Percentiles rank a stretch among this genome's conserved stretches.
These are phyloP conservation scores for Fusarium nelsonii DNA, from an alignment of 2,329 filamentous ascomycete genomes.

Conservation along the genomic window DNA sequence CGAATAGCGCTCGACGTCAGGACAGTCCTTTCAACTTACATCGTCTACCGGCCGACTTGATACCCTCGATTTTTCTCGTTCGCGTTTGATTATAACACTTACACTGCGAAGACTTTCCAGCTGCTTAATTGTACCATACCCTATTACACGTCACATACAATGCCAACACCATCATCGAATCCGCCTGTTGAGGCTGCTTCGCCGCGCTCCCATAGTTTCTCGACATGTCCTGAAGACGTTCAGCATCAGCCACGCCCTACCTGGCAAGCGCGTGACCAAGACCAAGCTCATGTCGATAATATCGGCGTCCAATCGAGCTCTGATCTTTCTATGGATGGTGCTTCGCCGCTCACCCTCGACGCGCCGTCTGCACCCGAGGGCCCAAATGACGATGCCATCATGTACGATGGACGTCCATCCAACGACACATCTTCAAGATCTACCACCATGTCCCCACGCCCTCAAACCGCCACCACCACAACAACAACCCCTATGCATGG, in stretches of 20 bases:
- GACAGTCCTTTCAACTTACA: slow-evolving; percentile 29
- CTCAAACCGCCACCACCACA: slow-evolving; percentile 53
- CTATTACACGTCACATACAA: slow-evolving; percentile 46
- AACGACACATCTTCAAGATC: slow-evolving; percentile 53
- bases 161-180: slow-evolving; percentile 62
- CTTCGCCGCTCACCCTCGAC: slow-evolving; percentile 41
- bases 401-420: slow-evolving; percentile 46
- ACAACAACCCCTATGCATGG: slow-evolving; percentile 52
- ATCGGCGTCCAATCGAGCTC: slow-evolving; percentile 41
- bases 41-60: slow-evolving; percentile 37
- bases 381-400: slow-evolving; percentile 44
- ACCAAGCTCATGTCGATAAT: slow-evolving; percentile 33
- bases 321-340: slow-evolving; percentile 35
- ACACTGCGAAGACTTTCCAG: neutral
- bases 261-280: slow-evolving; percentile 45
- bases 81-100: neutral
- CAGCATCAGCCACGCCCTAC: slow-evolving; percentile 47
- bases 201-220: slow-evolving; percentile 55
- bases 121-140: slow-evolving; percentile 25
- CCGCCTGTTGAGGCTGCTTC: slow-evolving; percentile 55
- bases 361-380: slow-evolving; percentile 39
- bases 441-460: slow-evolving; percentile 59
- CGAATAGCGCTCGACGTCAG: slow-evolving; percentile 38
- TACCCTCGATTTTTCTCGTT: slow-evolving; percentile 23
- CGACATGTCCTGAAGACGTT: slow-evolving; percentile 60